phyloP scores from a whole-genome alignment of 192 early-diverging fungal species.

The Mortierella hygrophila region DNA sequence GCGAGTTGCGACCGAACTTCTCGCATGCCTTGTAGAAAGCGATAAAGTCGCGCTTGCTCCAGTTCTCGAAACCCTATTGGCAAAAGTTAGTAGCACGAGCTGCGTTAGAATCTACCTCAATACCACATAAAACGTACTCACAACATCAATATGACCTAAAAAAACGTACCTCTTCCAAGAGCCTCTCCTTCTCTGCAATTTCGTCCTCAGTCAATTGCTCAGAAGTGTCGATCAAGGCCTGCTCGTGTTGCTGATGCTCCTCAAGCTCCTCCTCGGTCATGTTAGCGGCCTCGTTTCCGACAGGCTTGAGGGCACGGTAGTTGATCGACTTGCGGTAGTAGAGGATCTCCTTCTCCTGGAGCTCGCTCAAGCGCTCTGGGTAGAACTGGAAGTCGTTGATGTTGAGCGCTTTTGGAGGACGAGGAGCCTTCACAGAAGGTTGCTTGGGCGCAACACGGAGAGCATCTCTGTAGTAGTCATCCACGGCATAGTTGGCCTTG shows the following conservation, averaged over 20 bases:
- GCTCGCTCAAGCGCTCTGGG: constrained; percentile 78
- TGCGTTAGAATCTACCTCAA: background rate
- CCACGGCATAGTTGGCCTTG: constrained; percentile 91
- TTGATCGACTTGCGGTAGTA: constrained; percentile 66
- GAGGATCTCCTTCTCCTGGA: constrained; percentile 87
- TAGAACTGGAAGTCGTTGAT: constrained; percentile 95
- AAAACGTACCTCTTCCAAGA: constrained; percentile 37
- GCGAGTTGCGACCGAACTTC: constrained; percentile 81
- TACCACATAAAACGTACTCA: background rate
- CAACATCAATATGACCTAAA: background rate
- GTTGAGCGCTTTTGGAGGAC: constrained; percentile 74
- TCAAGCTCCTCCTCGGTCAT: constrained; percentile 67
- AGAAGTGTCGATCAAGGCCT: constrained; percentile 86
- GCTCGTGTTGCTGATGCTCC: constrained; percentile 78
- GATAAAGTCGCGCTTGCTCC: constrained; percentile 92
- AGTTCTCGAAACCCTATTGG: constrained; percentile 86
- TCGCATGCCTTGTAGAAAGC: constrained; percentile 89
- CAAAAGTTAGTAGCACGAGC: background rate
- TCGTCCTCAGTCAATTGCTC: constrained; percentile 94
- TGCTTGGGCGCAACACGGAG: constrained; percentile 76
- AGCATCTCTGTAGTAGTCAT: constrained; percentile 94
- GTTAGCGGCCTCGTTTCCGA: constrained; percentile 55
- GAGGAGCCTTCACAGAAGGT: constrained; percentile 66
- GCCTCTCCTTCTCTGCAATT: constrained; percentile 76
- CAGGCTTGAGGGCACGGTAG: constrained; percentile 32